Conservation (phyloP, 352 stramenopile genomes). For the Phytopythium helicoides region DNA sequence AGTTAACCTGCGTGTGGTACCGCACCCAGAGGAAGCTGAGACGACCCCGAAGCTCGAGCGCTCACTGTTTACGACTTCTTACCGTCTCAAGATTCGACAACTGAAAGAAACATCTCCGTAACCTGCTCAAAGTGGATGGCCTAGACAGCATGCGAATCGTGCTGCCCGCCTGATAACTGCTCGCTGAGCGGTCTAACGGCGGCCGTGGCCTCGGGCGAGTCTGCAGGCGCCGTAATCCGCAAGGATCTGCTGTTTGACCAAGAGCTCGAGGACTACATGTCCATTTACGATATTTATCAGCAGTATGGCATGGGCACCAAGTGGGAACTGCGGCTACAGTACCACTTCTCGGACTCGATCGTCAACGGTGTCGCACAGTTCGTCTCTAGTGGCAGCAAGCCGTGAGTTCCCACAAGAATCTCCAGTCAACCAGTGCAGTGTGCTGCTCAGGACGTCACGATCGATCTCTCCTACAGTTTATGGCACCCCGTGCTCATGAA, state of each 20-base stretch:
- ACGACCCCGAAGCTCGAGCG: constrained; percentile 35
- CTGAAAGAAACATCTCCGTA: constrained; percentile 68
- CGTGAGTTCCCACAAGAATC: neutral
- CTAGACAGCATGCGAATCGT: constrained; percentile 58
- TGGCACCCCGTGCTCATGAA: too few relatives aligned
- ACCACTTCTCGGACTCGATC: constrained; percentile 78
- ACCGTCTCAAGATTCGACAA: constrained; percentile 66
- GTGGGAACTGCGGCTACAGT: constrained; percentile 71
- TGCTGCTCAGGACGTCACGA: too few relatives aligned
- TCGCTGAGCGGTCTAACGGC: constrained; percentile 39
- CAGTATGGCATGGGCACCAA: constrained; percentile 69
- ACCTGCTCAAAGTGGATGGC: constrained; percentile 43
- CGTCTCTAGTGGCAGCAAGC: constrained; percentile 19
- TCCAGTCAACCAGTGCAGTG: too few relatives aligned
- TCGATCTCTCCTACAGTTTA: too few relatives aligned
- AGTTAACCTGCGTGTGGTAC: constrained; percentile 59
- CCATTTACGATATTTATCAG: constrained; percentile 79
- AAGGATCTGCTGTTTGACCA: constrained; percentile 75
- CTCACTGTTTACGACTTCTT: constrained; percentile 58
- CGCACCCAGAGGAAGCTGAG: constrained; percentile 49
- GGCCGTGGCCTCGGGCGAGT: constrained; percentile 12
- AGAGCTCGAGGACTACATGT: constrained; percentile 68
- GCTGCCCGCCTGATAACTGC: constrained; percentile 50
- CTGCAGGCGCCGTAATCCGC: constrained; percentile 26
- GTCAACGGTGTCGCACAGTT: constrained; percentile 68